Evolutionary conservation across 164 flowering plant genomes (phyloP), one percentile per base, ranked within the genome.

Genomic region (Saururus chinensis): DNA sequence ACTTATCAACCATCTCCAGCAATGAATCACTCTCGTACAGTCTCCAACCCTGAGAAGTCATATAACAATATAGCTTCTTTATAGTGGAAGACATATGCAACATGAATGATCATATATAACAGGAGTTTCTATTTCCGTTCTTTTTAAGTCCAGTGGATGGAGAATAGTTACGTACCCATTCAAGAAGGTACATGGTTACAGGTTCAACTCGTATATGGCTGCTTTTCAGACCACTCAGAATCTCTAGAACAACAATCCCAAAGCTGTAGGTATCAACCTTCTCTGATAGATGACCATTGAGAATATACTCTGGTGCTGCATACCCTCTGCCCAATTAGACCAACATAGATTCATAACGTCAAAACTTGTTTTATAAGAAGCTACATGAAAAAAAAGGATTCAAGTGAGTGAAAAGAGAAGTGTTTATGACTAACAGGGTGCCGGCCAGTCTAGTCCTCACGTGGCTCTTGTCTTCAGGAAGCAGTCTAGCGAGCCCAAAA

Each of bases 301-400:
- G 66, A 62, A 85, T 84, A 68, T 84, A 84, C 51, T 84, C 89
- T 10, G 84, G 86, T 61, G 89, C 80, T 14, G 82, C 77, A 54
- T 74, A 74, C 26, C 74, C 76, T 67, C 74, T 63, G 64, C 19
- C 9, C 9, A 42, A 42, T 42, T 42, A 42, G 12, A 10, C 12
- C 17, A 10, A 42, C 9, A 42, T 14, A 42, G 12, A 42, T 42
- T 42, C 12, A 42, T 4, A 42, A 42, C 49, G 1, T 42, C 14
- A 4, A 42, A 45, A 45, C 17, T 45, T 0, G 49, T 2, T 2
- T 42, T 42, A 9, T 42, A 16, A 57, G 7, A 8, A 25, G 14
- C 1, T 9, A 17, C 16, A 9, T 14, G 9, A 4, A 6, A 9
- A 1, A 19, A 24, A n/a, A 54, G 11, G 19, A 24, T 25, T 16